Percentiles rank a stretch among this genome's conserved stretches.
These are phyloP conservation scores for Limonium bicolor DNA, from an alignment of 148 eudicot species.

Conservation along the genomic window DNA sequence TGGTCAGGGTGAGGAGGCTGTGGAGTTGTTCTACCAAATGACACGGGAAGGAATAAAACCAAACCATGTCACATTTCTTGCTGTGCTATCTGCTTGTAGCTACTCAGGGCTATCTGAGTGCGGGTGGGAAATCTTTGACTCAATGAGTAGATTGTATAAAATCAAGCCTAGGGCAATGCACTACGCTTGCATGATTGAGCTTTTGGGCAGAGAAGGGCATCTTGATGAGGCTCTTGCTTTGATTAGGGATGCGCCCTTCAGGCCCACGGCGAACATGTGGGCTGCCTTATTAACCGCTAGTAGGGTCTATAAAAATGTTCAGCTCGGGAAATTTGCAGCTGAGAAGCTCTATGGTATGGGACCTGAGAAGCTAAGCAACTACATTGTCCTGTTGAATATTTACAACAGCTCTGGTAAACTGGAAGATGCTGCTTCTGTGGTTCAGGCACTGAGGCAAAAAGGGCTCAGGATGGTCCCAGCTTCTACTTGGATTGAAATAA, in stretches of 20 bases:
- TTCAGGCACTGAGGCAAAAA: conserved; percentile 36
- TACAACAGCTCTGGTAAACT: conserved; percentile 42
- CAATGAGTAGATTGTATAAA: conserved; percentile 38
- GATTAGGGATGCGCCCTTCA: conserved; percentile 52
- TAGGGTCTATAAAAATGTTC: conserved; percentile 49
- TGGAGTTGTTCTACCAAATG: conserved; percentile 55
- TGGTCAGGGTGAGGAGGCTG: conserved; percentile 71
- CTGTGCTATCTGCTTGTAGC: conserved; percentile 78
- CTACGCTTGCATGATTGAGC: conserved; percentile 81
- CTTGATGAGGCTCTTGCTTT: conserved; percentile 67
- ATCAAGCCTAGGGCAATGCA: conserved; percentile 87
- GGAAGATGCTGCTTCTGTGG: conserved; percentile 64
- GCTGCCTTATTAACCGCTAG: conserved; percentile 81
- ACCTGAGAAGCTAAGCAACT: conserved; percentile 75
- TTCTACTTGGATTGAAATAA: conserved; percentile 76
- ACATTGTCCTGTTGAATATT: conserved; percentile 61
- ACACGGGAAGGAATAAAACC: conserved; percentile 42
- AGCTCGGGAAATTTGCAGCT: conserved; percentile 64
- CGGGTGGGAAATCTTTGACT: conserved; percentile 63
- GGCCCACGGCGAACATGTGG: conserved; percentile 82
- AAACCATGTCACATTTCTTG: conserved; percentile 80
- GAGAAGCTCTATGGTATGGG: conserved; percentile 65
- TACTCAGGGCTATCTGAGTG: conserved; percentile 53
- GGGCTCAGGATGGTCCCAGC: conserved; percentile 54
- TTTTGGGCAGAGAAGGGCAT: conserved; percentile 66